Evolutionary conservation across 371 early-diverging fungal species (phyloP).

Genomic region (Syncephalastrum monosporum): DNA sequence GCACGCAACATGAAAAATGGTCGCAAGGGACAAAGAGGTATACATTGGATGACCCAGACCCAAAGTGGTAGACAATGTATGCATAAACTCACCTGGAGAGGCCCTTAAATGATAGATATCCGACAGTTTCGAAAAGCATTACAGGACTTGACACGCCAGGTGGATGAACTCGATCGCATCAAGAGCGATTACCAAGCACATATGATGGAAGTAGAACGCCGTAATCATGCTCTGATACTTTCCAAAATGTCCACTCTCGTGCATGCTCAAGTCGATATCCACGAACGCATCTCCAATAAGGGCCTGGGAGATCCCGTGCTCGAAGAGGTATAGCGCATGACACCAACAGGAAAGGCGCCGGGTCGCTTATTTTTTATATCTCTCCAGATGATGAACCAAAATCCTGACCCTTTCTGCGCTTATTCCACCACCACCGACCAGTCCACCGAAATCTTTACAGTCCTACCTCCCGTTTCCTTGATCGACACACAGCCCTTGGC

Average conservation of each 20-base stretch:
- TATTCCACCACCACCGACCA: conserved; percentile 43
- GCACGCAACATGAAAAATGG: conserved; percentile 45
- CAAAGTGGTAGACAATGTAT: neutral
- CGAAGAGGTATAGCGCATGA: conserved; percentile 32
- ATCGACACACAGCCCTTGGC: conserved; percentile 20
- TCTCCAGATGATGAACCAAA: conserved; percentile 47
- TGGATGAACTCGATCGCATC: conserved; percentile 53
- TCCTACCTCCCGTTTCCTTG: conserved; percentile 43
- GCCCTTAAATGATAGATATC: conserved; percentile 22
- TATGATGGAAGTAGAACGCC: conserved; percentile 47
- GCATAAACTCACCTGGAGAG: neutral
- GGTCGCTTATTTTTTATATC: neutral
- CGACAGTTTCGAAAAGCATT: conserved; percentile 46
- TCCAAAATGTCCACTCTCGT: conserved; percentile 48
- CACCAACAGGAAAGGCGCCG: no score
- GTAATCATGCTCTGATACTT: conserved; percentile 43
- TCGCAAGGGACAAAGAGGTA: conserved; percentile 50
- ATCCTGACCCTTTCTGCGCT: conserved; percentile 52
- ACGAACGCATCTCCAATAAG: conserved; percentile 50
- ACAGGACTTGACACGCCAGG: conserved; percentile 45
- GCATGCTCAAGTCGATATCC: conserved; percentile 52
- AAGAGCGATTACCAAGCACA: conserved; percentile 45
- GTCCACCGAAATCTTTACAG: conserved; percentile 48
- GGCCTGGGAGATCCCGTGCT: conserved; percentile 49
- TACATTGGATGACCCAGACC: neutral